Evolutionary conservation across 495 filamentous ascomycete genomes (phyloP).

Genomic region (Lichina pygmaea): DNA sequence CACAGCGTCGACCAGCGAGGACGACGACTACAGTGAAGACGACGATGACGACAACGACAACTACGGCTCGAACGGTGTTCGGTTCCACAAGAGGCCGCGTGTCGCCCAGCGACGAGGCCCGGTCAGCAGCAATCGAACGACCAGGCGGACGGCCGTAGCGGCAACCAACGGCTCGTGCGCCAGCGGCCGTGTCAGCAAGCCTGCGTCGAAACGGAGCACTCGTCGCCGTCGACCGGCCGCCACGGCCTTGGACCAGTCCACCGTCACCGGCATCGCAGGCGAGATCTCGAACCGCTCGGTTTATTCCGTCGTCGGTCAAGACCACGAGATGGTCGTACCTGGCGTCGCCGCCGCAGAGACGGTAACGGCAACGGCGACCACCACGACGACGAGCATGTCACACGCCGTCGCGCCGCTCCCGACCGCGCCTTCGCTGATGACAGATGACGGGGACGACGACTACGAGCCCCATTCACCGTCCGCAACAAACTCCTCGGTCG

Average conservation of each 20-base stretch:
- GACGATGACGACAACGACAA: not conserved
- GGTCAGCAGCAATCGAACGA: conserved; percentile 18
- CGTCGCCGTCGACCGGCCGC: no score
- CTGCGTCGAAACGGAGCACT: no score
- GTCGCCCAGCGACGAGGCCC: not conserved
- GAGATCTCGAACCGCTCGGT: not conserved
- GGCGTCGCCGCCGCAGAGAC: no score
- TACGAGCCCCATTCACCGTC: conserved; percentile 16
- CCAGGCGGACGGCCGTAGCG: conserved; percentile 23
- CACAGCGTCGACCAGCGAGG: conserved; percentile 10
- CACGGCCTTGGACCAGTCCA: no score
- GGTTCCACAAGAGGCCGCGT: not conserved
- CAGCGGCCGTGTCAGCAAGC: not conserved
- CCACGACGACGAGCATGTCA: conserved; percentile 7
- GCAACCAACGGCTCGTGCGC: not conserved
- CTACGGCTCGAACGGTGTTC: not conserved
- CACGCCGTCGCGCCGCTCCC: conserved; percentile 22
- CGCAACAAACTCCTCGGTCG: conserved; percentile 3
- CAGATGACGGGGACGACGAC: conserved; percentile 61
- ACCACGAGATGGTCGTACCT: no score
- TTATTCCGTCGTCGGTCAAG: not conserved
- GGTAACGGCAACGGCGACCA: not conserved
- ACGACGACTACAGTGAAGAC: conserved; percentile 7
- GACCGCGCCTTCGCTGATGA: conserved; percentile 58
- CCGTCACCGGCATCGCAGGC: not conserved